phyloP scores from a whole-genome alignment of 192 early-diverging fungal genomes.

The Backusella australiensis region DNA sequence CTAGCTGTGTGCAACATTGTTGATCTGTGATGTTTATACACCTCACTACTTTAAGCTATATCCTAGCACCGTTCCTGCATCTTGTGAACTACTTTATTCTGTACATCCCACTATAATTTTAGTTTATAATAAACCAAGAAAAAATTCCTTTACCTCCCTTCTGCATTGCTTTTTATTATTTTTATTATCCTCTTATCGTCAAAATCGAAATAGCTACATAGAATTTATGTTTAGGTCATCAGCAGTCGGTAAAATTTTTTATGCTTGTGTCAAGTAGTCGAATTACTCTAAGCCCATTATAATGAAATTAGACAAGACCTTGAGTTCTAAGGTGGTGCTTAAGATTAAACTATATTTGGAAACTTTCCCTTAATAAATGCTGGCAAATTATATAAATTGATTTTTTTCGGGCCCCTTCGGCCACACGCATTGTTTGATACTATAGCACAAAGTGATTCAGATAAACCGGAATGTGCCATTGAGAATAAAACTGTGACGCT shows the following conservation, averaged over 20 bases:
- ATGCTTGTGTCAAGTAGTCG: neutral
- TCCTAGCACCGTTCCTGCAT: neutral
- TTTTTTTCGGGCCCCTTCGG: neutral
- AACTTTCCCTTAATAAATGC: conserved; percentile 5
- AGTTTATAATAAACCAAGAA: neutral
- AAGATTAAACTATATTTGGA: conserved; percentile 1
- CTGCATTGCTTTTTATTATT: neutral
- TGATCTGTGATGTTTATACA: neutral
- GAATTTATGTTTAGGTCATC: neutral
- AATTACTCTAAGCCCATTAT: neutral
- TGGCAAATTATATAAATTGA: neutral
- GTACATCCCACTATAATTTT: neutral
- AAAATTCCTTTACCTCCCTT: neutral
- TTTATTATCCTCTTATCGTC: conserved; percentile 1
- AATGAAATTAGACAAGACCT: neutral
- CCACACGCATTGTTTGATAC: neutral
- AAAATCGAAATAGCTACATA: neutral
- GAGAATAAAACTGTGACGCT: neutral
- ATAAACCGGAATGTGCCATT: neutral
- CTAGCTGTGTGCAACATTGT: neutral
- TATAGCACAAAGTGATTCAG: neutral
- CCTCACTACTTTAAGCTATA: neutral
- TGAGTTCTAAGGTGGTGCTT: neutral
- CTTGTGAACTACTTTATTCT: neutral
- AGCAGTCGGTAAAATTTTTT: neutral